These are phyloP conservation scores for Chytridiales sp. DNA, from an alignment of 371 early-diverging fungal species.

Conservation along the genomic window DNA sequence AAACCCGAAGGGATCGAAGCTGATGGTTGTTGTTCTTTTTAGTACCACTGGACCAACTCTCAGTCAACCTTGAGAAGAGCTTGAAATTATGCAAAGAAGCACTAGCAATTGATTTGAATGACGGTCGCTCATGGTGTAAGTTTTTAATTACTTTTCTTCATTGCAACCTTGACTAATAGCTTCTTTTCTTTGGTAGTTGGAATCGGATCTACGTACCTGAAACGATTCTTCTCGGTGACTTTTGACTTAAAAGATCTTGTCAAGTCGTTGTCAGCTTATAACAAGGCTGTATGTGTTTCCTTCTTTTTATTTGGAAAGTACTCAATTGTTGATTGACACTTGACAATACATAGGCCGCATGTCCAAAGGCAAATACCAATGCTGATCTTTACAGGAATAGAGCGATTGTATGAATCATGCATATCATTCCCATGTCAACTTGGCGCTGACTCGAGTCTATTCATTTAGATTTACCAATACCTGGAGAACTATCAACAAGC, in stretches of 20 bases:
- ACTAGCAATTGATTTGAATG: constrained; percentile 11
- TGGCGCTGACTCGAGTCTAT: background rate
- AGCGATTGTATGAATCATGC: background rate
- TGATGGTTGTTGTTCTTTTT: background rate
- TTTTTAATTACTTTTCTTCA: constrained; percentile 2
- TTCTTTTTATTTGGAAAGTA: background rate
- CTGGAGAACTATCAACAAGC: constrained; percentile 9
- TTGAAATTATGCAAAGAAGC: constrained; percentile 26
- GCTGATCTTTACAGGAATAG: constrained; percentile 27
- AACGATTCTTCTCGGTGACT: constrained; percentile 8
- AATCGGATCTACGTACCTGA: constrained; percentile 8
- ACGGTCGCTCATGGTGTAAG: constrained; percentile 27
- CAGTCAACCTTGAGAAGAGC: constrained; percentile 18
- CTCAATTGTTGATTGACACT: background rate
- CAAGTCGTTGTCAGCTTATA: constrained; percentile 9
- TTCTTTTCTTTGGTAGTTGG: background rate
- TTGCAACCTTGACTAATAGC: background rate
- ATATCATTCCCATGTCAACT: background rate
- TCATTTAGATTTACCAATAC: constrained; percentile 12
- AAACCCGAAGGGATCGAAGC: too few relatives aligned
- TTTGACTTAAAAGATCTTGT: constrained; percentile 8
- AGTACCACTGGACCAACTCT: background rate
- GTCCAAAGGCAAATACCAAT: too few relatives aligned
- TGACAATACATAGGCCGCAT: background rate
- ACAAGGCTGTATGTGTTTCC: constrained; percentile 6